Conservation (phyloP, 208 protist genomes). For the Entamoeba histolytica region DNA sequence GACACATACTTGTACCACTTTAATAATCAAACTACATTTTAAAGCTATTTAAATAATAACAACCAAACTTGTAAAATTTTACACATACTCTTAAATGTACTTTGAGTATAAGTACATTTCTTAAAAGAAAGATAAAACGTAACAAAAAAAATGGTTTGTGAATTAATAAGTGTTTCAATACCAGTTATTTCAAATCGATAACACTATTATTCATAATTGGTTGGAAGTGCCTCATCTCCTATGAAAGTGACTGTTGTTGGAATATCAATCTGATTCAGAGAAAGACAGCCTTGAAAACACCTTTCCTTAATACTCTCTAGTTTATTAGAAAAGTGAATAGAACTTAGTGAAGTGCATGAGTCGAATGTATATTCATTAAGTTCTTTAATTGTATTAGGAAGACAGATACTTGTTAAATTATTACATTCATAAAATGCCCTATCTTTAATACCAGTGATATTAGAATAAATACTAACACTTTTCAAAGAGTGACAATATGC, state of each 20-base stretch:
- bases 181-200: no score
- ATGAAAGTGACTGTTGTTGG: neutral
- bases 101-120: no score
- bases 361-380: neutral
- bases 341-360: neutral
- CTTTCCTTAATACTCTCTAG: neutral
- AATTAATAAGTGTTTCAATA: no score
- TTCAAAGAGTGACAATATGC: neutral
- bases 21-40: no score
- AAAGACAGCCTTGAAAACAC: neutral
- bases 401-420: neutral
- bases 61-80: no score
- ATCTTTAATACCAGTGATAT: neutral
- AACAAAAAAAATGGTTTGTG: no score
- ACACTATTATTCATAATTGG: no score
- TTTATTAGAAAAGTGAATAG: neutral
- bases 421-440: neutral
- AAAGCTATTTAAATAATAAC: no score
- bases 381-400: neutral
- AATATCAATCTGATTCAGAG: neutral
- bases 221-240: no score
- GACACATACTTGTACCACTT: no score
- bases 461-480: neutral
- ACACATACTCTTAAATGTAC: no score
- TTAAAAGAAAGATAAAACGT: no score